These are phyloP conservation scores for Tylopilus balloui DNA, from an alignment of 768 basidiomycete genomes.

Conservation along the genomic window DNA sequence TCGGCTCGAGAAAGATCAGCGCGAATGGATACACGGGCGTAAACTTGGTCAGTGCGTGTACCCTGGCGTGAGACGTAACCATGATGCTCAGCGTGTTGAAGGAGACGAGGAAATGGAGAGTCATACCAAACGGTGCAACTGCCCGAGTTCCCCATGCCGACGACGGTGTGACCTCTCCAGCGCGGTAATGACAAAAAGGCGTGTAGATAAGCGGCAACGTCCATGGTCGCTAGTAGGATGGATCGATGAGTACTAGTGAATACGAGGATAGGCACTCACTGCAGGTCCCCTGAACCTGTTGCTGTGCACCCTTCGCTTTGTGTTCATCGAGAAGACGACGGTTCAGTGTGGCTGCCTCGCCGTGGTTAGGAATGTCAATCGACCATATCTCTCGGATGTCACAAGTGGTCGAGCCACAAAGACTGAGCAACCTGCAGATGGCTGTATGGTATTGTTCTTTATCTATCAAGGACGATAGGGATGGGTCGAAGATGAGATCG, in stretches of 20 bases:
- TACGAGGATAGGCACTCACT: constrained; percentile 13
- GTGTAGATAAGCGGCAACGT: constrained; percentile 21
- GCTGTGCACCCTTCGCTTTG: constrained; percentile 11
- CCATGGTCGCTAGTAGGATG: constrained; percentile 18
- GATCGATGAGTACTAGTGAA: neutral
- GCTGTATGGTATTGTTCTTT: constrained; percentile 28
- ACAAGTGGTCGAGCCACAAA: constrained; percentile 9
- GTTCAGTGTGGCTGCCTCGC: constrained; percentile 32
- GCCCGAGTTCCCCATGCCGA: constrained; percentile 29
- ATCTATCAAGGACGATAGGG: constrained; percentile 7
- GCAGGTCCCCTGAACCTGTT: constrained; percentile 13
- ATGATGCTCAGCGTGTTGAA: neutral
- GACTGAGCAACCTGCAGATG: constrained; percentile 17
- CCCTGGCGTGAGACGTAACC: constrained; percentile 5
- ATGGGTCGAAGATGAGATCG: neutral
- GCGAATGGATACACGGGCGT: constrained; percentile 9
- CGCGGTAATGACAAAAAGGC: constrained; percentile 24
- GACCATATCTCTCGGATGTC: constrained; percentile 33
- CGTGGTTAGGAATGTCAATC: constrained; percentile 35
- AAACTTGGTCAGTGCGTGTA: constrained; percentile 19
- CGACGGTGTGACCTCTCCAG: constrained; percentile 20
- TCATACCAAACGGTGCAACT: constrained; percentile 27
- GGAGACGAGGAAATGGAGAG: neutral
- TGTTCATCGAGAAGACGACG: constrained; percentile 23
- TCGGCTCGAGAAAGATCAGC: constrained; percentile 29